Conservation (phyloP, 1,284 basidiomycete species). For the Ganoderma boninense region DNA sequence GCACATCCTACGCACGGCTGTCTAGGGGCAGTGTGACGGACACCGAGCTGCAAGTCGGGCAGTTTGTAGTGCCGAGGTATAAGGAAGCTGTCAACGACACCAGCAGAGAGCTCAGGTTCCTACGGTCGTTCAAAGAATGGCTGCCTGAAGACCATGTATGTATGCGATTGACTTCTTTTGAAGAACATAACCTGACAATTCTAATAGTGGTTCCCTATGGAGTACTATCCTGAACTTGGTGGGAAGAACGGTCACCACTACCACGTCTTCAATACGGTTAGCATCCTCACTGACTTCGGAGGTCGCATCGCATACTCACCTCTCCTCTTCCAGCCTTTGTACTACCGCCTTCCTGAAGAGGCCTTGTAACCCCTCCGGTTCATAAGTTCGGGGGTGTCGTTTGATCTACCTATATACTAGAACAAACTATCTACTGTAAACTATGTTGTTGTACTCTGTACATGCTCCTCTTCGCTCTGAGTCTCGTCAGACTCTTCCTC, state of each 20-base stretch:
- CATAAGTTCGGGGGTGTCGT: neutral
- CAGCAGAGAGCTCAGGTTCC: constrained; percentile 68
- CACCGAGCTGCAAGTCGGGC: constrained; percentile 82
- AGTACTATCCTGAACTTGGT: constrained; percentile 67
- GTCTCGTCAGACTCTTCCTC: constrained; percentile 45
- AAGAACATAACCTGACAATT: constrained; percentile 6
- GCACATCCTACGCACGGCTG: constrained; percentile 78
- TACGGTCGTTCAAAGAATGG: constrained; percentile 71
- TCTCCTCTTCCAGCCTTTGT: constrained; percentile 59
- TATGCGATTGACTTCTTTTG: constrained; percentile 13
- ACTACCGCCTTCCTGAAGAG: constrained; percentile 67
- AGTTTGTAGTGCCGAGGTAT: constrained; percentile 77
- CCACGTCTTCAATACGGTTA: constrained; percentile 77
- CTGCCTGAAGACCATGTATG: constrained; percentile 70
- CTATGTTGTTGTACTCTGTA: constrained; percentile 30
- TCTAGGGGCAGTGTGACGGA: constrained; percentile 79
- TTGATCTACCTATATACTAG: constrained; percentile 19
- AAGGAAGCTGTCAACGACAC: constrained; percentile 65
- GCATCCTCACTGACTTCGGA: constrained; percentile 33
- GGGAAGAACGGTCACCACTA: constrained; percentile 78
- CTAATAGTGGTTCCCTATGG: constrained; percentile 77
- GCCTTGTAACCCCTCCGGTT: constrained; percentile 50
- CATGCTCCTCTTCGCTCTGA: constrained; percentile 37
- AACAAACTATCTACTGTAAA: constrained; percentile 25
- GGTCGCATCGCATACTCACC: constrained; percentile 11